phyloP scores from a whole-genome alignment of 2,329 filamentous ascomycete genomes.

The Fusarium kyushuense region DNA sequence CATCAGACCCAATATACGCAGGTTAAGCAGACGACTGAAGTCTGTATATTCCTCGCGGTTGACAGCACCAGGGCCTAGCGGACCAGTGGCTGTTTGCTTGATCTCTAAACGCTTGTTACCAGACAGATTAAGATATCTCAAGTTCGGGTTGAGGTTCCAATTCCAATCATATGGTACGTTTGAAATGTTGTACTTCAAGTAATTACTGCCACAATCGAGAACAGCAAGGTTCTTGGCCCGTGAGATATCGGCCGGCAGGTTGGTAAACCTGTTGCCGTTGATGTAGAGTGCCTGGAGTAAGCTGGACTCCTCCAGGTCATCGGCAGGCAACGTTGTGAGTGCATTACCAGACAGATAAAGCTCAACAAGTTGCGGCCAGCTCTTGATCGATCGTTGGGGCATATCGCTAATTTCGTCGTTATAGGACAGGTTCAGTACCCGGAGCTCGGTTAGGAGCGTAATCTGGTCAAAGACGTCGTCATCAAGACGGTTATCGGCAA shows the following conservation, averaged over 20 bases:
- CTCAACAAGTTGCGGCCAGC: constrained; percentile 90
- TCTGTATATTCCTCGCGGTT: constrained; percentile 81
- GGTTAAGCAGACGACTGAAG: constrained; percentile 84
- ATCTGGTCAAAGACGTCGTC: constrained; percentile 97
- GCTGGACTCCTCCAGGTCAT: constrained; percentile 92
- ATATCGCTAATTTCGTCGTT: constrained; percentile 90
- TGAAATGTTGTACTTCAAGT: constrained; percentile 97
- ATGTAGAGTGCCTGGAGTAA: constrained; percentile 91
- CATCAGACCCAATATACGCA: constrained; percentile 93
- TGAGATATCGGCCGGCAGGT: constrained; percentile 92
- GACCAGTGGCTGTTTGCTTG: constrained; percentile 66
- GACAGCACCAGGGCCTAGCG: constrained; percentile 64
- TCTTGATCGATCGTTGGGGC: constrained; percentile 86
- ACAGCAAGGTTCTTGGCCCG: constrained; percentile 93
- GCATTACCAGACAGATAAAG: constrained; percentile 96
- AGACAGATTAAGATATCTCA: constrained; percentile 95
- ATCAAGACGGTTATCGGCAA: constrained; percentile 93
- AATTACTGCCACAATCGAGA: constrained; percentile 94
- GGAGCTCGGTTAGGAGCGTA: constrained; percentile 82
- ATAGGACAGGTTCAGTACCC: constrained; percentile 92
- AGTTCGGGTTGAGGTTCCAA: constrained; percentile 97
- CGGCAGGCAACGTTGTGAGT: constrained; percentile 87
- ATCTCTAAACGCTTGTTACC: constrained; percentile 98
- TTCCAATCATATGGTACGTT: constrained; percentile 99
- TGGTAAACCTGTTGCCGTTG: constrained; percentile 98